Percentiles rank a stretch among this genome's conserved stretches.
Evolutionary conservation across 2,329 filamentous ascomycete species (phyloP).

Genomic region (Monilinia vaccinii-corymbosi): DNA sequence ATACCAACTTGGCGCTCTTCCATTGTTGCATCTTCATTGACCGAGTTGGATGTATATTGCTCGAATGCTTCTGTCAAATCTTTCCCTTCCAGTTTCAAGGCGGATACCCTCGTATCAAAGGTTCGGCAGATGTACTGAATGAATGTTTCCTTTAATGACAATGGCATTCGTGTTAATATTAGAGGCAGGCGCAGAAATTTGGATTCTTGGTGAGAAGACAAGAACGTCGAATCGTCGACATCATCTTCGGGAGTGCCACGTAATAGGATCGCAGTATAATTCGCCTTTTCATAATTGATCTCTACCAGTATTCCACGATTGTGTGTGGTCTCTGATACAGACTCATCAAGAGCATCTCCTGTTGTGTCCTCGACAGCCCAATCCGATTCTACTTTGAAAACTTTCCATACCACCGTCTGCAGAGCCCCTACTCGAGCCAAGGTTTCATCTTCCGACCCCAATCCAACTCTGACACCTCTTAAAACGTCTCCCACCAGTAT

Average conservation of each 20-base stretch:
- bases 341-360: not conserved
- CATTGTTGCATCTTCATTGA: conserved; percentile 13
- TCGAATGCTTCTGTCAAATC: conserved; percentile 31
- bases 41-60: conserved; percentile 24
- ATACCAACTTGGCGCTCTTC: conserved; percentile 15
- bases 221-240: conserved; percentile 13
- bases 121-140: conserved; percentile 34
- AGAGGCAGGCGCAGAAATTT: conserved; percentile 36
- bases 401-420: conserved; percentile 34
- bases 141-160: conserved; percentile 34
- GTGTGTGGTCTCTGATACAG: conserved; percentile 12
- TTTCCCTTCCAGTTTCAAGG: conserved; percentile 30
- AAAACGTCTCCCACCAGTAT: conserved; percentile 37
- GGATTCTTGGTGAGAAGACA: conserved; percentile 7
- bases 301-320: conserved; percentile 22
- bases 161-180: conserved; percentile 38
- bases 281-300: conserved; percentile 26
- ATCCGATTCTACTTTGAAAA: conserved; percentile 33
- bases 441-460: conserved; percentile 29
- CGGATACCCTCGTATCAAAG: conserved; percentile 36
- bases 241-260: conserved; percentile 10
- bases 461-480: conserved; percentile 37
- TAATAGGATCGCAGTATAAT: conserved; percentile 25
- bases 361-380: conserved; percentile 20
- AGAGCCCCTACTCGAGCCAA: conserved; percentile 33